Conservation (phyloP, 331 rosid genomes). For the Stylosanthes scabra region DNA sequence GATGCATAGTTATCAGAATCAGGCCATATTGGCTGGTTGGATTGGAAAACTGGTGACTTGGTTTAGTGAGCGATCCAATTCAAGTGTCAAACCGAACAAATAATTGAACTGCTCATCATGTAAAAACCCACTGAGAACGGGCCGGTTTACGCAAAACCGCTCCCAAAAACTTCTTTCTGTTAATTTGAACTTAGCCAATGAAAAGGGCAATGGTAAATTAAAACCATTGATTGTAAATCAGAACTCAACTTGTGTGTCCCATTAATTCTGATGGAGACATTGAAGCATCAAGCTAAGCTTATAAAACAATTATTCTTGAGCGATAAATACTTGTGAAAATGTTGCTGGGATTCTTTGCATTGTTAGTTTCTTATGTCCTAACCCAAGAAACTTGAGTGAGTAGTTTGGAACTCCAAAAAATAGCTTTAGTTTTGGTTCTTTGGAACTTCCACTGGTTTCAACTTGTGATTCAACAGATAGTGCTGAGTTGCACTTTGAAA, state of each 20-base stretch:
- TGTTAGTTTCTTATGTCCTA: neutral
- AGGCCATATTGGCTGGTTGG: no score
- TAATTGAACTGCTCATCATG: no score
- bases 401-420: neutral
- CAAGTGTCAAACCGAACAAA: no score
- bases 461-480: neutral
- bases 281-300: neutral
- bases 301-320: neutral
- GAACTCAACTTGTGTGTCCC: constrained; percentile 3
- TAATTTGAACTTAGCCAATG: neutral
- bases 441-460: neutral
- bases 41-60: no score
- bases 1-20: no score
- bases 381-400: neutral
- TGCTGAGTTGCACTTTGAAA: neutral
- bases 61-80: no score
- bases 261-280: neutral
- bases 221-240: constrained; percentile 4
- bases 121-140: no score
- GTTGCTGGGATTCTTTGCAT: neutral
- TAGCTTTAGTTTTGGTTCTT: neutral
- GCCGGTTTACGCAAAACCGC: no score
- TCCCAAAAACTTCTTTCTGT: no score
- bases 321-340: constrained; percentile 3
- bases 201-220: neutral